Percentiles rank a stretch among this genome's conserved stretches.
These are phyloP conservation scores for Meira nashicola DNA, from an alignment of 1,284 basidiomycete genomes.

Conservation along the genomic window DNA sequence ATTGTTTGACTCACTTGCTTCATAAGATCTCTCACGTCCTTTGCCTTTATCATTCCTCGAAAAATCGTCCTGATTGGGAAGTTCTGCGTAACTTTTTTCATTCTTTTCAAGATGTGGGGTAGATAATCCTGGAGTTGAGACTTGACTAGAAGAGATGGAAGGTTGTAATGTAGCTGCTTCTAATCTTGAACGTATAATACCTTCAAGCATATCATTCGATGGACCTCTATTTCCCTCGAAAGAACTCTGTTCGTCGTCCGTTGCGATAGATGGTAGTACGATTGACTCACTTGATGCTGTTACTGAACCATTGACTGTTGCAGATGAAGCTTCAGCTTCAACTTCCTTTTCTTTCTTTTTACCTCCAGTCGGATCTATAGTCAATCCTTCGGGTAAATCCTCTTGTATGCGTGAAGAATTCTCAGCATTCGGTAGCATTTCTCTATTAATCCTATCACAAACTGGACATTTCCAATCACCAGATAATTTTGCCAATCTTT, in stretches of 20 bases:
- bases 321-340: neutral
- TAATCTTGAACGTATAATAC: neutral
- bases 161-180: neutral
- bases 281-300: neutral
- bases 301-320: neutral
- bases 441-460: neutral
- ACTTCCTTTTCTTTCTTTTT: neutral
- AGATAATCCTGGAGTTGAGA: neutral
- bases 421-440: neutral
- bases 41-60: neutral
- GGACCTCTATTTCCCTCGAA: neutral
- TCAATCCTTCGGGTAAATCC: slow-evolving; percentile 7
- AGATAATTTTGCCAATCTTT: slow-evolving; percentile 56
- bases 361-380: slow-evolving; percentile 7
- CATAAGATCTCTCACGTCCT: neutral
- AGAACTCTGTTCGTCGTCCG: neutral
- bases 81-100: neutral
- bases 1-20: neutral
- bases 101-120: neutral
- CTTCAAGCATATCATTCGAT: neutral
- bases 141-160: neutral
- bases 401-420: neutral
- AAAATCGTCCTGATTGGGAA: neutral
- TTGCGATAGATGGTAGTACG: neutral
- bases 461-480: slow-evolving; percentile 5